Evolutionary conservation across 2,329 filamentous ascomycete genomes (phyloP).

Genomic region (Trichophyton simii): DNA sequence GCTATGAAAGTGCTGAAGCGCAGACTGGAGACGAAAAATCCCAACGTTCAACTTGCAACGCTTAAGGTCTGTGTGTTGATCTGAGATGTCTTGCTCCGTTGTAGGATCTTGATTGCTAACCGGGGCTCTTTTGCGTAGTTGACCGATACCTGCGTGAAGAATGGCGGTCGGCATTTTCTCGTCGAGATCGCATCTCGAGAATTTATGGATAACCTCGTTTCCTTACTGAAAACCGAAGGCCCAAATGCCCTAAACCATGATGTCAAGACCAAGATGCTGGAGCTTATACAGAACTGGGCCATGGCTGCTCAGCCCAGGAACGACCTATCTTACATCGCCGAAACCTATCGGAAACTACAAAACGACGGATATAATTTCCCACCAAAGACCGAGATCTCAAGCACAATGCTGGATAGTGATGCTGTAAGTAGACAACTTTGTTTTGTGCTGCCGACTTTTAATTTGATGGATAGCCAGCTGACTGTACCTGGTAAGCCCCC

Average conservation of each 20-base stretch:
- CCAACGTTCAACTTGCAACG: slow-evolving; percentile 90
- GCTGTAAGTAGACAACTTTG: slow-evolving; percentile 53
- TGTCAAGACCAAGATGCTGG: slow-evolving; percentile 80
- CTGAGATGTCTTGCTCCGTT: neutral
- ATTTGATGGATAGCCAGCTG: neutral
- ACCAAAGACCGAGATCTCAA: slow-evolving; percentile 72
- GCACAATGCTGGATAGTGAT: slow-evolving; percentile 94
- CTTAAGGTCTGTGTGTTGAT: slow-evolving; percentile 51
- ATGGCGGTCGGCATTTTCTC: slow-evolving; percentile 90
- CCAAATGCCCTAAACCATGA: slow-evolving; percentile 64
- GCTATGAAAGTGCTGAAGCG: slow-evolving; percentile 94
- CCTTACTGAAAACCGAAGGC: slow-evolving; percentile 71
- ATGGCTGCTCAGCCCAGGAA: slow-evolving; percentile 73
- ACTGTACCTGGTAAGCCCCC: slow-evolving; percentile 55
- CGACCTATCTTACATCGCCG: slow-evolving; percentile 73
- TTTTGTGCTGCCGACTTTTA: neutral
- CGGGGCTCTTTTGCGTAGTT: slow-evolving; percentile 42
- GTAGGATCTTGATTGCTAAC: neutral
- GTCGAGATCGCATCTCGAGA: slow-evolving; percentile 90
- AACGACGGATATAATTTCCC: slow-evolving; percentile 81
- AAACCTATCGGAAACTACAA: slow-evolving; percentile 73
- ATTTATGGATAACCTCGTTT: slow-evolving; percentile 95
- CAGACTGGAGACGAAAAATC: slow-evolving; percentile 93
- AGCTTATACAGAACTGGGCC: slow-evolving; percentile 88
- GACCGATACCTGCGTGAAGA: slow-evolving; percentile 97